A percentile compares a stretch with the other conserved stretches of the same genome.
Evolutionary conservation across 1,284 basidiomycete species (phyloP).

Genomic region (Singerocomus inundabilis): DNA sequence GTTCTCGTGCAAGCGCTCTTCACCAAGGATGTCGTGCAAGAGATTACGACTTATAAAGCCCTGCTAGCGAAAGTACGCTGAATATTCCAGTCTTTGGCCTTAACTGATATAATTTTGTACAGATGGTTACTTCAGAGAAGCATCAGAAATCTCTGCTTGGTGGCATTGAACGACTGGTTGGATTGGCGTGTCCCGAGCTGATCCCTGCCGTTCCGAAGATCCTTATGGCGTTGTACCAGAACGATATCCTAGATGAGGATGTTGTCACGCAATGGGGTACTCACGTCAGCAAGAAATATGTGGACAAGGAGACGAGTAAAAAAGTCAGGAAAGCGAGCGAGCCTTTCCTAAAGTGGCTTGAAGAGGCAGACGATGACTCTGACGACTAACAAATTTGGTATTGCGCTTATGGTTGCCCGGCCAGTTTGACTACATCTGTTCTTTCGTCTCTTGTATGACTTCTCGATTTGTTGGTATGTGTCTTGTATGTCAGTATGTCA

Average conservation of each 20-base stretch:
- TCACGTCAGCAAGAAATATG: constrained; percentile 97
- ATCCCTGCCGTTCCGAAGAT: constrained; percentile 80
- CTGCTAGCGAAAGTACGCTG: constrained; percentile 76
- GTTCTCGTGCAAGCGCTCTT: constrained; percentile 89
- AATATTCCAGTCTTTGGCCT: background rate
- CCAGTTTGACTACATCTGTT: background rate
- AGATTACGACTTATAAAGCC: constrained; percentile 74
- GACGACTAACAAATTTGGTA: constrained; percentile 11
- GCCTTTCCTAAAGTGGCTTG: constrained; percentile 86
- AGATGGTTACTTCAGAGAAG: constrained; percentile 85
- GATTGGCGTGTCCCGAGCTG: constrained; percentile 66
- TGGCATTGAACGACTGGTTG: constrained; percentile 83
- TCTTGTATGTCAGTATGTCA: no score
- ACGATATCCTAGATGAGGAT: constrained; percentile 91
- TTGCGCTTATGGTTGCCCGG: background rate
- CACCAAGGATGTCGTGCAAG: constrained; percentile 70
- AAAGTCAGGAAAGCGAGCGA: constrained; percentile 94
- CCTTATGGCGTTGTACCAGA: constrained; percentile 94
- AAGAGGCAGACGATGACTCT: constrained; percentile 50
- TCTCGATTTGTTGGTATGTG: constrained; percentile 1
- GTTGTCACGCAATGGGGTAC: constrained; percentile 92
- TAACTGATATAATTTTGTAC: constrained; percentile 7
- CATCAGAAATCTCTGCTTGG: constrained; percentile 94
- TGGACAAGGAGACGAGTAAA: constrained; percentile 94
- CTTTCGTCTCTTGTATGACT: constrained; percentile 7